These are phyloP conservation scores for Aureobasidium sp. DNA, from an alignment of 2,329 filamentous ascomycete species.

Conservation along the genomic window DNA sequence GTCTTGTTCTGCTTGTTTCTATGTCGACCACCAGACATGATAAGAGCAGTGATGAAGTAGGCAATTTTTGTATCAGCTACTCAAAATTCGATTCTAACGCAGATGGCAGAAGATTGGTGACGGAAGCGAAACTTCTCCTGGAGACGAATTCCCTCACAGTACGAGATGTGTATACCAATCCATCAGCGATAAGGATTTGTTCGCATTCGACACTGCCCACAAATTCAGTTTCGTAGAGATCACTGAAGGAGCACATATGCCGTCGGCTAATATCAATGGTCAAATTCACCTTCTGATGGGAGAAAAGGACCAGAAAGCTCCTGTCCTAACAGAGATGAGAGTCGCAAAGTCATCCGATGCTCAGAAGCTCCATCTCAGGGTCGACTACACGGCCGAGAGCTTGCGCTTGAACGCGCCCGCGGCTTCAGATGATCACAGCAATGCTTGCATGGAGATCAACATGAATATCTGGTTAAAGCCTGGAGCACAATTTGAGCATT, in stretches of 20 bases:
- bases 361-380: conserved; percentile 27
- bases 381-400: conserved; percentile 21
- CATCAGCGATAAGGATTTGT: background rate
- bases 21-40: background rate
- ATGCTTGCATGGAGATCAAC: conserved; percentile 34
- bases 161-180: background rate
- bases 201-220: background rate
- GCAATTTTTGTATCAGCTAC: background rate
- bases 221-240: conserved; percentile 21
- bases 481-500: conserved; percentile 28
- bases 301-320: conserved; percentile 29
- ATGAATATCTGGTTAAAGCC: conserved; percentile 33
- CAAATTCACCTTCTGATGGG: conserved; percentile 33
- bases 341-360: conserved; percentile 33
- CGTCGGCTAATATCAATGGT: conserved; percentile 29
- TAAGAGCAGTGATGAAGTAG: background rate
- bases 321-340: conserved; percentile 31
- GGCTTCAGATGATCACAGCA: conserved; percentile 15
- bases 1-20: background rate
- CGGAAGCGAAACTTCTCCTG: background rate
- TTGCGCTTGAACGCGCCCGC: conserved; percentile 22
- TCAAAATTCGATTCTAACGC: background rate
- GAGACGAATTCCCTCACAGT: background rate
- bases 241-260: conserved; percentile 21
- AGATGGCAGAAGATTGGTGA: background rate